Conservation (phyloP, 306 rosid genomes). For the Luffa acutangula region DNA sequence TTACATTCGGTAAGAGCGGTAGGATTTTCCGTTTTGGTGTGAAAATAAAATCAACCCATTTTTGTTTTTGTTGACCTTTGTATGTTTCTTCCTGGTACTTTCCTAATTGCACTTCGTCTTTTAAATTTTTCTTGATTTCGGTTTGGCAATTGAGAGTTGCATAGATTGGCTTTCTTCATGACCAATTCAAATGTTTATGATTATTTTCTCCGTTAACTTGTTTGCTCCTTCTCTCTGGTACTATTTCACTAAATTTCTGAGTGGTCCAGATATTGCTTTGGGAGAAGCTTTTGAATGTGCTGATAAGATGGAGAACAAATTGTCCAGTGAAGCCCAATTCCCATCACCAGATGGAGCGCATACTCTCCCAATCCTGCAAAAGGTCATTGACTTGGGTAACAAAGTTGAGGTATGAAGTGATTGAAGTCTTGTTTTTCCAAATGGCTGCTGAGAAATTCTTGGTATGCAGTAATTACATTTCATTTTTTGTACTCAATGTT, state of each 20-base stretch:
- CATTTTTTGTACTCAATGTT: background rate
- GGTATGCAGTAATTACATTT: background rate
- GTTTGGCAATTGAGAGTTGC: background rate
- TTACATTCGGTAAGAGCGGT: conserved; percentile 7
- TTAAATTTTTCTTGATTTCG: background rate
- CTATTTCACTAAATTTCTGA: conserved; percentile 1
- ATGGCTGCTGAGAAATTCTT: background rate
- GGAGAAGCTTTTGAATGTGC: conserved; percentile 23
- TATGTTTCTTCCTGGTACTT: background rate
- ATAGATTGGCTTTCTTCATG: background rate
- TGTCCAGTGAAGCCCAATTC: conserved; percentile 42
- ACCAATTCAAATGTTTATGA: background rate
- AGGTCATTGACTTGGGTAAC: conserved; percentile 46
- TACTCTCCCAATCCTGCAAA: conserved; percentile 72
- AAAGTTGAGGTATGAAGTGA: conserved; percentile 46
- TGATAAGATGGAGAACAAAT: conserved; percentile 26
- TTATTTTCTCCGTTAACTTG: background rate
- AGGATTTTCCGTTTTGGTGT: background rate
- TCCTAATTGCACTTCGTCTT: background rate
- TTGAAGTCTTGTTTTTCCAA: background rate
- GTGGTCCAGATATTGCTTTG: conserved; percentile 21
- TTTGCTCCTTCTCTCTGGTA: background rate
- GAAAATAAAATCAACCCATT: background rate
- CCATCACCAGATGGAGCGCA: conserved; percentile 44
- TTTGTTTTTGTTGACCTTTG: background rate